A percentile compares a stretch with the other conserved stretches of the same genome.
These are phyloP conservation scores for Aplosporella prunicola DNA, from an alignment of 2,329 filamentous ascomycete species.

Conservation along the genomic window DNA sequence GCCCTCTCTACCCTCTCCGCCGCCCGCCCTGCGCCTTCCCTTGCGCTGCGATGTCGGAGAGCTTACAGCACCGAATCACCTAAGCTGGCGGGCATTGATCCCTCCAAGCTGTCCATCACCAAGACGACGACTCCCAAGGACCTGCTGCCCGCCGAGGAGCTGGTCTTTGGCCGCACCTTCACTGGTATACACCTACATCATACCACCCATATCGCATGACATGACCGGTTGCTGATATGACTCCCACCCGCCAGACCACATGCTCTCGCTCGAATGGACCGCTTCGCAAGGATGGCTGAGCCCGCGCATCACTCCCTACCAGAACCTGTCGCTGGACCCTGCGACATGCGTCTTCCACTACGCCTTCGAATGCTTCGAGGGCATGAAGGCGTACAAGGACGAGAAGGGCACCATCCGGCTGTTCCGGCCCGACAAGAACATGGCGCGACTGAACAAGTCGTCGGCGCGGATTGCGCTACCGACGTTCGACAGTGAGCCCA, in stretches of 20 bases:
- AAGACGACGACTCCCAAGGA: slow-evolving; percentile 68
- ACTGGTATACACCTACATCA: slow-evolving; percentile 56
- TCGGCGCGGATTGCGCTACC: slow-evolving; percentile 85
- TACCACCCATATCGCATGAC: slow-evolving; percentile 2
- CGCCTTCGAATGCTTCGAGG: slow-evolving; percentile 95
- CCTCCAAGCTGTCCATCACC: slow-evolving; percentile 64
- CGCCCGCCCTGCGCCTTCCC: slow-evolving; percentile 15
- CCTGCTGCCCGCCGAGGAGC: slow-evolving; percentile 63
- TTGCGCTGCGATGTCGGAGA: slow-evolving; percentile 37
- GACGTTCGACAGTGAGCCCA: slow-evolving; percentile 62
- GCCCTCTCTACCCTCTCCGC: slow-evolving; percentile 20
- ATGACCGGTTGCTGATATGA: slow-evolving; percentile 3
- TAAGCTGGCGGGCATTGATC: slow-evolving; percentile 61
- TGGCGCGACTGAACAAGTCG: slow-evolving; percentile 88
- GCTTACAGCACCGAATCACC: slow-evolving; percentile 41
- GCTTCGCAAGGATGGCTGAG: slow-evolving; percentile 71
- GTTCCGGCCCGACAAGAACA: slow-evolving; percentile 94
- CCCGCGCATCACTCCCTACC: slow-evolving; percentile 82
- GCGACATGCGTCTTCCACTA: slow-evolving; percentile 98
- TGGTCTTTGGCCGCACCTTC: slow-evolving; percentile 85
- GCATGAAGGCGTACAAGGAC: slow-evolving; percentile 99
- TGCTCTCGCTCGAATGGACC: slow-evolving; percentile 93
- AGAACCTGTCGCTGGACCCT: slow-evolving; percentile 93
- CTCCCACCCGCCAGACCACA: slow-evolving; percentile 60
- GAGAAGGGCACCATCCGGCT: slow-evolving; percentile 66